A percentile compares a stretch with the other conserved stretches of the same genome.
Evolutionary conservation across 345 rosid species (phyloP).

Genomic region (Brassica juncea): DNA sequence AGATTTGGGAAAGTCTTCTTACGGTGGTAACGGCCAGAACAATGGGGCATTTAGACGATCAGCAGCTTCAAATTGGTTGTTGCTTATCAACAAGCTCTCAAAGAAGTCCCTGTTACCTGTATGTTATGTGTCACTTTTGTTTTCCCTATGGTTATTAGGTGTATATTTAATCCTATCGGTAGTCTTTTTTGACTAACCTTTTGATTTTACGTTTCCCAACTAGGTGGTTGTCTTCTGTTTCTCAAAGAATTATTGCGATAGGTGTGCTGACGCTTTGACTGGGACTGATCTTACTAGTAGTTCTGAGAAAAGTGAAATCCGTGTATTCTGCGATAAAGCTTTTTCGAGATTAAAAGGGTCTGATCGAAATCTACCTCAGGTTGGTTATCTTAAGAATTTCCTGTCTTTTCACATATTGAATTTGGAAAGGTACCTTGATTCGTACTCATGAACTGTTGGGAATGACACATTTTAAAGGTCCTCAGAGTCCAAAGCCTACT

Average conservation of each 20-base stretch:
- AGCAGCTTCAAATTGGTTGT: slow-evolving; percentile 77
- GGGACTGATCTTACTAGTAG: slow-evolving; percentile 80
- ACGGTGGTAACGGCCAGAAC: slow-evolving; percentile 58
- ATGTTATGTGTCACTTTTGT: slow-evolving; percentile 32
- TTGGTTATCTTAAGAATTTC: slow-evolving; percentile 38
- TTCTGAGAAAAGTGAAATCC: slow-evolving; percentile 88
- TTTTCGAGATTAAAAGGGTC: slow-evolving; percentile 95
- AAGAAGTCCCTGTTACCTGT: slow-evolving; percentile 87
- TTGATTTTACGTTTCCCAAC: not conserved
- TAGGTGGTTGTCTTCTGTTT: slow-evolving; percentile 93
- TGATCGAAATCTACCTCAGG: slow-evolving; percentile 96
- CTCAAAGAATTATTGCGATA: slow-evolving; percentile 96
- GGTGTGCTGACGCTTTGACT: slow-evolving; percentile 69
- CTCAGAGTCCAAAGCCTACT: slow-evolving; percentile 91
- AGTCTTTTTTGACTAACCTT: slow-evolving; percentile 15
- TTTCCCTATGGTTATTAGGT: slow-evolving; percentile 11
- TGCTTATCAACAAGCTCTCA: slow-evolving; percentile 82
- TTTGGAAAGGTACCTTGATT: slow-evolving; percentile 27
- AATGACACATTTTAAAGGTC: slow-evolving; percentile 53
- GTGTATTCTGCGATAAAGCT: slow-evolving; percentile 91
- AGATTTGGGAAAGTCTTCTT: slow-evolving; percentile 48
- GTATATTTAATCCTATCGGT: slow-evolving; percentile 7
- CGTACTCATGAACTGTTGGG: slow-evolving; percentile 32
- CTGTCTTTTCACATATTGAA: slow-evolving; percentile 19
- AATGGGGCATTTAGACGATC: slow-evolving; percentile 74